Evolutionary conservation across 2,329 filamentous ascomycete genomes (phyloP).

Genomic region (Trichoderma asperellum): DNA sequence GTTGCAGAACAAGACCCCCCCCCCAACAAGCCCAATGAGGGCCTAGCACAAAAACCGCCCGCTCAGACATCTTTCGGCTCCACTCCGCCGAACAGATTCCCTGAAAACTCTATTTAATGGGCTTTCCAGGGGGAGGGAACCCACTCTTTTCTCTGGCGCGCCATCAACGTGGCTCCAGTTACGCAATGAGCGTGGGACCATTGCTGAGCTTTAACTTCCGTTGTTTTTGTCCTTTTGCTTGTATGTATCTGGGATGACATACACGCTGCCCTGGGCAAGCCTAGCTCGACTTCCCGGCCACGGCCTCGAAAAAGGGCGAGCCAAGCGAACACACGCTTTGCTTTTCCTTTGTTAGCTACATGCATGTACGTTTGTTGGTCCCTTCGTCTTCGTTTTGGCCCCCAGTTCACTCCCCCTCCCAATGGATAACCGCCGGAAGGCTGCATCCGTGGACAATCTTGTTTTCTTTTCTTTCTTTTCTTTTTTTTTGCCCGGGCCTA

Average conservation of each 20-base stretch:
- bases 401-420: background rate
- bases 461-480: background rate
- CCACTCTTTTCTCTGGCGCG: background rate
- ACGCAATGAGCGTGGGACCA: constrained; percentile 6
- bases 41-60: constrained; percentile 12
- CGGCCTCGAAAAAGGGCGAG: background rate
- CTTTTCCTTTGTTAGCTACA: background rate
- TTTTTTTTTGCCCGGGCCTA: background rate
- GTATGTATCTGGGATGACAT: background rate
- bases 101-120: constrained; percentile 29
- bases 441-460: background rate
- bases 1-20: background rate
- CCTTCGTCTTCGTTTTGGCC: background rate
- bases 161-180: constrained; percentile 28
- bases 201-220: background rate
- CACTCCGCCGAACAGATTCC: constrained; percentile 19
- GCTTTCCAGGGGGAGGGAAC: constrained; percentile 16
- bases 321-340: constrained; percentile 3
- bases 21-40: background rate
- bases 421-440: background rate
- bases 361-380: background rate
- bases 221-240: background rate
- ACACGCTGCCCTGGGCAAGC: too few species aligned
- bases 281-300: background rate
- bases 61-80: constrained; percentile 23